Evolutionary conservation across 139 green algal genomes (phyloP).

Genomic region (Tetradesmus lagerheimii): DNA sequence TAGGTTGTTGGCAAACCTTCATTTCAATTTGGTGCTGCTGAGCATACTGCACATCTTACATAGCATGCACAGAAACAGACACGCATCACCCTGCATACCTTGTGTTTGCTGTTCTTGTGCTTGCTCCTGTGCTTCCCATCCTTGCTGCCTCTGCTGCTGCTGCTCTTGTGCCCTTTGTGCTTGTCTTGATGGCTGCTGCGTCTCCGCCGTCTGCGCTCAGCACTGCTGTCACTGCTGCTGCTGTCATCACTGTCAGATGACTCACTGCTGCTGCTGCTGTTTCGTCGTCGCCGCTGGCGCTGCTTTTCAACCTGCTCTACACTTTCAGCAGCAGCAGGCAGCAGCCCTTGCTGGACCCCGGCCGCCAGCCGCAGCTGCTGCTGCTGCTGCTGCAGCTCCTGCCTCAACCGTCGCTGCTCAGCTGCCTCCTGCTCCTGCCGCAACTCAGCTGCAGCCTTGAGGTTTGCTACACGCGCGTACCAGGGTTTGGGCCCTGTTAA

Average conservation of each 20-base stretch:
- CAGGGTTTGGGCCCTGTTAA: slow-evolving; percentile 55
- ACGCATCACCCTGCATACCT: not conserved
- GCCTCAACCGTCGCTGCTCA: slow-evolving; percentile 7
- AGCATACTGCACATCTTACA: not conserved
- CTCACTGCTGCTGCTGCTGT: slow-evolving; percentile 26
- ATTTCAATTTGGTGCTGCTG: not conserved
- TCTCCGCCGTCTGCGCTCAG: not conserved
- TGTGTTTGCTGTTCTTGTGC: slow-evolving; percentile 25
- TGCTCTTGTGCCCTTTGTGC: not conserved
- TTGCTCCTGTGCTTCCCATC: slow-evolving; percentile 20
- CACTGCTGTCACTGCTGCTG: slow-evolving; percentile 26
- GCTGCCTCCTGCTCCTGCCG: slow-evolving; percentile 6
- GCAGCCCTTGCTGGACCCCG: not conserved
- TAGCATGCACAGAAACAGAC: too few relatives aligned
- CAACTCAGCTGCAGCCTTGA: not conserved
- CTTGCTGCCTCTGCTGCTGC: not conserved
- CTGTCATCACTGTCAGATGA: slow-evolving; percentile 16
- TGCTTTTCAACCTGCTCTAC: not conserved
- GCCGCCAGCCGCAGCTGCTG: not conserved
- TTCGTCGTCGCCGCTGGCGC: not conserved
- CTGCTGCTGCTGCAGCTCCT: slow-evolving; percentile 8
- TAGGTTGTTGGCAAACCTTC: not conserved
- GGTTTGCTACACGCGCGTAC: not conserved
- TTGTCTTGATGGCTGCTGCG: slow-evolving; percentile 28
- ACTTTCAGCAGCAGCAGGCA: not conserved